These are phyloP conservation scores for Pleoardoris graminearum DNA, from an alignment of 2,329 filamentous ascomycete genomes.

Conservation along the genomic window DNA sequence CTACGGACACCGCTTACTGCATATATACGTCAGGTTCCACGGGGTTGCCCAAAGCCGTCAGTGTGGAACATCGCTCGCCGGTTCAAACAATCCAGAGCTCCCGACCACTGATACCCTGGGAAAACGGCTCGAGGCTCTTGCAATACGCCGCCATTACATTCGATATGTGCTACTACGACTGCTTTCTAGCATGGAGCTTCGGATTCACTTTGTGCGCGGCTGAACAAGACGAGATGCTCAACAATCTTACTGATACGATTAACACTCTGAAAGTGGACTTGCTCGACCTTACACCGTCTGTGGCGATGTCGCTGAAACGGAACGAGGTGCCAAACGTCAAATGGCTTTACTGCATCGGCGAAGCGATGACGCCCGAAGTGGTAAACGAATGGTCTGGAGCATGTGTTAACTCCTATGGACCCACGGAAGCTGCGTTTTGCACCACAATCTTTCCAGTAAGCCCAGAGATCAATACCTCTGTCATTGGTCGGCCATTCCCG, in stretches of 20 bases:
- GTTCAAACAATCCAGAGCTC: conserved; percentile 49
- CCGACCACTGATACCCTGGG: conserved; percentile 46
- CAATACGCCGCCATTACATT: conserved; percentile 51
- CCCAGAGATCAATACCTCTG: conserved; percentile 36
- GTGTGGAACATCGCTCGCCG: conserved; percentile 47
- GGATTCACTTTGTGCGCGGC: conserved; percentile 50
- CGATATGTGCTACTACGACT: conserved; percentile 55
- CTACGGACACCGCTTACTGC: conserved; percentile 46
- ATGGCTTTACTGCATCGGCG: conserved; percentile 52
- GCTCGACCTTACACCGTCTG: conserved; percentile 50
- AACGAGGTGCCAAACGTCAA: conserved; percentile 43
- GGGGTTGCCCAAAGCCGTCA: conserved; percentile 50
- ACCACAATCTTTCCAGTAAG: conserved; percentile 47
- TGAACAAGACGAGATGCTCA: conserved; percentile 44
- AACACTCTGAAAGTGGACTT: conserved; percentile 42
- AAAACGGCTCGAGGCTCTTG: conserved; percentile 41
- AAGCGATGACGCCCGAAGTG: conserved; percentile 47
- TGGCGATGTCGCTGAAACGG: conserved; percentile 43
- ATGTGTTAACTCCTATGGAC: conserved; percentile 52
- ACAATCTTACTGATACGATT: conserved; percentile 43
- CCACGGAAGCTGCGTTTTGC: conserved; percentile 51
- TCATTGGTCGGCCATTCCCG: conserved; percentile 49
- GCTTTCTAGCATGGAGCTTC: conserved; percentile 51
- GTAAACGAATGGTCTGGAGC: conserved; percentile 44
- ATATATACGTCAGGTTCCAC: conserved; percentile 52